A percentile compares a stretch with the other conserved stretches of the same genome.
Evolutionary conservation across 306 rosid genomes (phyloP).

Genomic region (Crotalaria pallida): DNA sequence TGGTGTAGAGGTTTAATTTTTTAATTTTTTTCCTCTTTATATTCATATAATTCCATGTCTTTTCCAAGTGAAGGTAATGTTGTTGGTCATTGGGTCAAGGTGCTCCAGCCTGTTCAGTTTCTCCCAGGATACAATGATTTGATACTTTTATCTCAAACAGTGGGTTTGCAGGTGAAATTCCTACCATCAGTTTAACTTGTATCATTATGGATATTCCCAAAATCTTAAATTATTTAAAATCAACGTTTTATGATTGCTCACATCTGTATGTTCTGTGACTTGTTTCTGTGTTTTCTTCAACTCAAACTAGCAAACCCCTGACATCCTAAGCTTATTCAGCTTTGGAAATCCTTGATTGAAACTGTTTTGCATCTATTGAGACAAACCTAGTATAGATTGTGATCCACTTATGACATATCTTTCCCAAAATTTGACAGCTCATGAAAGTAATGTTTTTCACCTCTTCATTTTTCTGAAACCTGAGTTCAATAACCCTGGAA

Average conservation of each 20-base stretch:
- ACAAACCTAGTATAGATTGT: not conserved
- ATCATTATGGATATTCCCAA: conserved; percentile 5
- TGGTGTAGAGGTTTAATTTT: not conserved
- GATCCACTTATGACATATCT: not conserved
- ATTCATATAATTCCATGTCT: conserved; percentile 19
- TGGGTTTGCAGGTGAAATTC: conserved; percentile 82
- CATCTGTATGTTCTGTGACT: not conserved
- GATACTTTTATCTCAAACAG: conserved; percentile 62
- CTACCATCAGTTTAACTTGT: conserved; percentile 3
- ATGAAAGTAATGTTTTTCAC: too few species aligned
- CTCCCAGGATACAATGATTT: conserved; percentile 73
- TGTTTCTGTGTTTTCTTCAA: conserved; percentile 11
- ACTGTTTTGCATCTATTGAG: not conserved
- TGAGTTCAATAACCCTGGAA: not conserved
- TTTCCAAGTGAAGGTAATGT: conserved; percentile 57
- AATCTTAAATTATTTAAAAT: not conserved
- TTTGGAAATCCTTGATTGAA: not conserved
- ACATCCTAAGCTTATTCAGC: not conserved
- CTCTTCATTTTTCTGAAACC: not conserved
- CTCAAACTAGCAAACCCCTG: not conserved
- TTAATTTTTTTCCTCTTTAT: not conserved
- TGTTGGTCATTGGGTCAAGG: conserved; percentile 75
- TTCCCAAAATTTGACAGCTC: too few species aligned
- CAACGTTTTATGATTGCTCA: not conserved
- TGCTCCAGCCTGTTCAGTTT: conserved; percentile 70